Evolutionary conservation across 192 early-diverging fungal species (phyloP).

Genomic region (Coemansia sp.): DNA sequence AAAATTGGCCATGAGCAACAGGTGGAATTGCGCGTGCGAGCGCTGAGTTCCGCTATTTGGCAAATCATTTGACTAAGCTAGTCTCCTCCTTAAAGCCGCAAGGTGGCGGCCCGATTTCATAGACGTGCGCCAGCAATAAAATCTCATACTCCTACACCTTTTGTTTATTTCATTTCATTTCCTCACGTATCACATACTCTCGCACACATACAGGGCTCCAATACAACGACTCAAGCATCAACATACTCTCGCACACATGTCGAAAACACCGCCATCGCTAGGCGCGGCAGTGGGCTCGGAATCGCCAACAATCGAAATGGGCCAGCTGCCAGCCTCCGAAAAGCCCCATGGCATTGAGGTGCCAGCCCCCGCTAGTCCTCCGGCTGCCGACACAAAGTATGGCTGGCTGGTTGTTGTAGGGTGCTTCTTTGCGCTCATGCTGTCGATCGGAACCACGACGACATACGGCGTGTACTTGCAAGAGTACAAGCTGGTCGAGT

Average conservation of each 20-base stretch:
- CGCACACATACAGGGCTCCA: background rate
- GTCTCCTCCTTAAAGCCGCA: too few species aligned
- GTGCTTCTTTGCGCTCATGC: constrained; percentile 25
- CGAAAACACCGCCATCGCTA: background rate
- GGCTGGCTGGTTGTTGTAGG: constrained; percentile 36
- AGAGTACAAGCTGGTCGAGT: constrained; percentile 27
- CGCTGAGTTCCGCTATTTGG: constrained; percentile 2
- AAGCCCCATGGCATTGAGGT: background rate
- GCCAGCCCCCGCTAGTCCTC: background rate
- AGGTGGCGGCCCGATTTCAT: too few species aligned
- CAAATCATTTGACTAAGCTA: background rate
- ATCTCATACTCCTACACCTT: background rate
- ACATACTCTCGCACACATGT: background rate
- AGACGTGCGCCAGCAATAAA: too few species aligned
- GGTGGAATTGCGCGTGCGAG: background rate
- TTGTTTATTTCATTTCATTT: background rate
- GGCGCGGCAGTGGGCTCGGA: background rate
- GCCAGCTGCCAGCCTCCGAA: background rate
- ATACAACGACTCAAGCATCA: background rate
- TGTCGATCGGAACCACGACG: constrained; percentile 21
- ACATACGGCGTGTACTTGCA: constrained; percentile 29
- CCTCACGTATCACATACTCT: too few species aligned
- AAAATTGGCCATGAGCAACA: background rate
- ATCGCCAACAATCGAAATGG: background rate
- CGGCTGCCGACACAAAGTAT: constrained; percentile 8